A percentile compares a stretch with the other conserved stretches of the same genome.
phyloP scores from a whole-genome alignment of 192 early-diverging fungal genomes.

The Coemansia sp. region DNA sequence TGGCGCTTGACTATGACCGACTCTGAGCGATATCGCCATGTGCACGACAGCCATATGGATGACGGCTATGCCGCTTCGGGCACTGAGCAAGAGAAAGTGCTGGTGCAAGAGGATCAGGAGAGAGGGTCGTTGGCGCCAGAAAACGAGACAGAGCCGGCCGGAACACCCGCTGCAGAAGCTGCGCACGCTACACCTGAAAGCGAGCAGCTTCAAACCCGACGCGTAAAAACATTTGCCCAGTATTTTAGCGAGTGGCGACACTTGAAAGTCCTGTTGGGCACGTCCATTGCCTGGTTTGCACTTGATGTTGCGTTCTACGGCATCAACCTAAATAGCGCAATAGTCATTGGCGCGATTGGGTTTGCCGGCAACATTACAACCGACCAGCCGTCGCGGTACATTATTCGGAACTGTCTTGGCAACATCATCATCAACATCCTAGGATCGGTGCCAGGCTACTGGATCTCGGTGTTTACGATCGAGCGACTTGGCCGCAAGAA shows the following conservation, averaged over 20 bases:
- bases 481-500: conserved; percentile 82
- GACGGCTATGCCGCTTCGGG: too few species aligned
- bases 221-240: conserved; percentile 50
- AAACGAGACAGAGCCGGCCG: neutral
- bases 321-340: conserved; percentile 71
- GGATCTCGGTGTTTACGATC: conserved; percentile 82
- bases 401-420: conserved; percentile 71
- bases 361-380: conserved; percentile 39
- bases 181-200: neutral
- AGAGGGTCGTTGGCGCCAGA: neutral
- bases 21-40: conserved; percentile 73
- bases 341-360: conserved; percentile 65
- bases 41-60: neutral
- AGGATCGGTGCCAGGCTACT: conserved; percentile 92
- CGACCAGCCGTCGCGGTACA: conserved; percentile 28
- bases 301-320: conserved; percentile 78
- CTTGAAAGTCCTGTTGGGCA: conserved; percentile 68
- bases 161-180: neutral
- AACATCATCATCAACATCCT: conserved; percentile 83
- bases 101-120: conserved; percentile 7
- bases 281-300: conserved; percentile 68
- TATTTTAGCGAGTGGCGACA: conserved; percentile 80
- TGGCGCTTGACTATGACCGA: conserved; percentile 88
- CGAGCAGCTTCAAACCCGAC: neutral
- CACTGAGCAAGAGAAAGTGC: conserved; percentile 47